Conservation (phyloP, 768 basidiomycete genomes). For the Cystobasidium tubakii region DNA sequence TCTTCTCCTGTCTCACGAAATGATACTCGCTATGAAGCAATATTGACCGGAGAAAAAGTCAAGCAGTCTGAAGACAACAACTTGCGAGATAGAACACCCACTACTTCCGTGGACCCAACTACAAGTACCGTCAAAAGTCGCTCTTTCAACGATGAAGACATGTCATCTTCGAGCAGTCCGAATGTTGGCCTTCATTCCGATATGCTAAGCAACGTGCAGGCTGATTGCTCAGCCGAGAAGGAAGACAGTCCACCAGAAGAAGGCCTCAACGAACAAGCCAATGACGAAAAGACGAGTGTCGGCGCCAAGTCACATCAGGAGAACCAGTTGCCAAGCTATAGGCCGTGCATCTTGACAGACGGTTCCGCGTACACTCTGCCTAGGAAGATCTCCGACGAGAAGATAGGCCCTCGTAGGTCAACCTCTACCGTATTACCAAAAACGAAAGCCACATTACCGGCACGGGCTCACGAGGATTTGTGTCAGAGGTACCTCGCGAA, state of each 20-base stretch:
- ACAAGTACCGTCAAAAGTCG: too few relatives aligned
- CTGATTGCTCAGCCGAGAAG: too few relatives aligned
- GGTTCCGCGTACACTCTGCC: background rate
- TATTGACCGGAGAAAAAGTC: too few relatives aligned
- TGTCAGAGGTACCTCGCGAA: background rate
- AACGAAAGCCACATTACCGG: background rate
- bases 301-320: background rate
- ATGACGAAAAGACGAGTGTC: background rate
- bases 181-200: too few relatives aligned
- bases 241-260: background rate
- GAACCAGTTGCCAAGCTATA: background rate
- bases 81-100: too few relatives aligned
- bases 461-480: background rate
- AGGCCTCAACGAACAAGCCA: background rate
- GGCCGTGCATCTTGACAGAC: background rate
- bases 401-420: background rate
- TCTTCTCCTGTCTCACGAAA: background rate
- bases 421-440: background rate
- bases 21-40: too few relatives aligned
- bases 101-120: too few relatives aligned
- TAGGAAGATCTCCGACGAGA: background rate
- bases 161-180: too few relatives aligned
- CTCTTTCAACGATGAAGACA: too few relatives aligned
- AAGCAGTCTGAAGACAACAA: too few relatives aligned
- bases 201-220: too few relatives aligned